Percentiles rank a stretch among this genome's conserved stretches.
phyloP scores from a whole-genome alignment of 23 red algal species.

The Cyanidioschyzon merolae region DNA sequence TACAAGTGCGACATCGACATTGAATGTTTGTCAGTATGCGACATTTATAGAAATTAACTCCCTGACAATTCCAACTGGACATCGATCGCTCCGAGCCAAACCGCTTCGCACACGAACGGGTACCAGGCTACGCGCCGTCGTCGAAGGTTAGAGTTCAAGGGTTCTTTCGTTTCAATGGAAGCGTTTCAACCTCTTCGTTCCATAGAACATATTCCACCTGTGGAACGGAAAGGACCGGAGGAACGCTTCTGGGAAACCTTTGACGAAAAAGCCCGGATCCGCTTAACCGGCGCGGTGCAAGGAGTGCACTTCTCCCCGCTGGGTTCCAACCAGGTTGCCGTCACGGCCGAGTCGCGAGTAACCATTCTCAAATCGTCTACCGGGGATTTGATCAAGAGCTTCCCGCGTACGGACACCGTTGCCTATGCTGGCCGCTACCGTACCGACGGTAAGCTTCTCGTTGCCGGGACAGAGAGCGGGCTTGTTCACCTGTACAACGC shows the following conservation, averaged over 20 bases:
- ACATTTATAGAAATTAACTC: too few species aligned
- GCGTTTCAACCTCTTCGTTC: not conserved
- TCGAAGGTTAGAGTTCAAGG: too few species aligned
- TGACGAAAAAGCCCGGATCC: not conserved
- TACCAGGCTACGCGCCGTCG: too few species aligned
- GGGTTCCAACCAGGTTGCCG: conserved; percentile 46
- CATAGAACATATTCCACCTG: not conserved
- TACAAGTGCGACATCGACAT: too few species aligned
- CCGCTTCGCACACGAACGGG: too few species aligned
- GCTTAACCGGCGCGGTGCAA: not conserved
- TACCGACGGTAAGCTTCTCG: conserved; percentile 64
- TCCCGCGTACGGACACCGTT: conserved; percentile 20
- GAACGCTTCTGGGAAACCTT: not conserved
- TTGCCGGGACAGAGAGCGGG: conserved; percentile 51
- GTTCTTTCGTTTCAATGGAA: too few species aligned
- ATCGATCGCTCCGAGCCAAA: too few species aligned
- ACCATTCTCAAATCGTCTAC: conserved; percentile 24
- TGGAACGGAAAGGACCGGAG: not conserved
- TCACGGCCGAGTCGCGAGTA: conserved; percentile 38
- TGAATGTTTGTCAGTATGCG: too few species aligned
- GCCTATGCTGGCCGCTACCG: conserved; percentile 54
- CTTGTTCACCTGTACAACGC: conserved; percentile 59
- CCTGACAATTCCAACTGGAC: too few species aligned
- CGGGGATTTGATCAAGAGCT: not conserved
- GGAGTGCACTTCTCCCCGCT: conserved; percentile 40